These are phyloP conservation scores for Pseudogymnoascus sp. DNA, from an alignment of 2,329 filamentous ascomycete genomes.

Conservation along the genomic window DNA sequence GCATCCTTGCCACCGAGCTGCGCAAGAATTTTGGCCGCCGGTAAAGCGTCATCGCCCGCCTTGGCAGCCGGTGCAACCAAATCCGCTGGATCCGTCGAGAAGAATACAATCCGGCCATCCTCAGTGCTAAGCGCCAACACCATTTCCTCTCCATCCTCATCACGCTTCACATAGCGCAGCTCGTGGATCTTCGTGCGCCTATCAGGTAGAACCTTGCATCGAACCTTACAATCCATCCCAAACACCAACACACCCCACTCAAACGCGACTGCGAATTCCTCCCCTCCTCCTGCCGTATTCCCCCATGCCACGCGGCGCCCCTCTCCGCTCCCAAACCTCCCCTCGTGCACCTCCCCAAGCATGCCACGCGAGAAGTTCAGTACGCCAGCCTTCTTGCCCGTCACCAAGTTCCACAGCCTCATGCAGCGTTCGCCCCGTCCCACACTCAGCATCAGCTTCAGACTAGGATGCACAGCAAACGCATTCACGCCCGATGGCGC, in stretches of 20 bases:
- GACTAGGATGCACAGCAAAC: slow-evolving; percentile 89
- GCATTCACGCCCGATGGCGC: slow-evolving; percentile 85
- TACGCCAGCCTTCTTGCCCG: slow-evolving; percentile 89
- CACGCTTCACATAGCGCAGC: slow-evolving; percentile 57
- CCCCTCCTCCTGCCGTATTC: slow-evolving; percentile 60
- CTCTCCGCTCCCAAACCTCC: slow-evolving; percentile 69
- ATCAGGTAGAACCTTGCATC: slow-evolving; percentile 60
- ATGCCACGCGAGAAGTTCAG: slow-evolving; percentile 72
- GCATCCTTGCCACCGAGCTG: slow-evolving; percentile 66
- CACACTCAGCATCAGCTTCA: slow-evolving; percentile 93
- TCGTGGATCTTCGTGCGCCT: slow-evolving; percentile 75
- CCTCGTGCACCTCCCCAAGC: slow-evolving; percentile 66
- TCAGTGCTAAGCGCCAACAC: slow-evolving; percentile 76
- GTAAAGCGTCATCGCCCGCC: slow-evolving; percentile 37
- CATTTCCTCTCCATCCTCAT: slow-evolving; percentile 39
- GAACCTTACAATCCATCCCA: slow-evolving; percentile 77
- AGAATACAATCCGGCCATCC: slow-evolving; percentile 80
- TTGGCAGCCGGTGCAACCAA: slow-evolving; percentile 29
- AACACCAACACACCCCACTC: slow-evolving; percentile 79
- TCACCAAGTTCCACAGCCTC: slow-evolving; percentile 93
- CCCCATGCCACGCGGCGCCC: slow-evolving; percentile 78
- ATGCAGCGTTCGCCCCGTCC: slow-evolving; percentile 84
- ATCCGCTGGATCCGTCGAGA: slow-evolving; percentile 53
- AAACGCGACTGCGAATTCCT: slow-evolving; percentile 84
- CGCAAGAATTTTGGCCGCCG: slow-evolving; percentile 59